These are phyloP conservation scores for Exophiala calicioides DNA, from an alignment of 2,329 filamentous ascomycete genomes.

Conservation along the genomic window DNA sequence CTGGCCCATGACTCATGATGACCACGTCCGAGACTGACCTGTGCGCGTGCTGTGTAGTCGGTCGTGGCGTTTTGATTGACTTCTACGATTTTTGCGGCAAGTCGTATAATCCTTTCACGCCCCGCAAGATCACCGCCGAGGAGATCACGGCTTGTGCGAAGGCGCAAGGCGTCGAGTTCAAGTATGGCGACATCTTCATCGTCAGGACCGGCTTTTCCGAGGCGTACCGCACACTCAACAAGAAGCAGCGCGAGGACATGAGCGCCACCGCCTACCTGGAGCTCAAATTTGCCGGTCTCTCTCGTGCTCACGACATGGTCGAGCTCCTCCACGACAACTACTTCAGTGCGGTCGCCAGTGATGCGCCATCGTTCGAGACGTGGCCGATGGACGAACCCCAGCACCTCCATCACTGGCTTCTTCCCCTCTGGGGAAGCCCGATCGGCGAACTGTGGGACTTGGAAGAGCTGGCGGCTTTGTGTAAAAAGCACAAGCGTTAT, in stretches of 20 bases:
- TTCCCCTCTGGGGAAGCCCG: conserved; percentile 37
- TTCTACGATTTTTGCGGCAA: conserved; percentile 50
- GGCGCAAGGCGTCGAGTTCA: conserved; percentile 63
- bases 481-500: conserved; percentile 35
- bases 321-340: conserved; percentile 69
- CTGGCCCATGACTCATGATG: too few species aligned
- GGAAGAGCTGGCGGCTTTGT: conserved; percentile 36
- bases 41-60: conserved; percentile 22
- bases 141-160: conserved; percentile 60
- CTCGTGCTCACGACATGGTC: conserved; percentile 56
- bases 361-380: conserved; percentile 64
- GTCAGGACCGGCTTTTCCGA: conserved; percentile 65
- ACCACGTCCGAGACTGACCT: too few species aligned
- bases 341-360: conserved; percentile 65
- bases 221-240: conserved; percentile 21
- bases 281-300: conserved; percentile 47
- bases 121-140: conserved; percentile 53
- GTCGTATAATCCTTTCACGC: conserved; percentile 52
- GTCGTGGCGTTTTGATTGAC: conserved; percentile 43
- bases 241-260: conserved; percentile 22
- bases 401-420: conserved; percentile 36
- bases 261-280: conserved; percentile 1
- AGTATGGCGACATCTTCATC: conserved; percentile 50
- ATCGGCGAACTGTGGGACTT: conserved; percentile 41
- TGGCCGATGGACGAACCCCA: conserved; percentile 50